phyloP scores from a whole-genome alignment of 139 green algal genomes.

The Closterium sp. region DNA sequence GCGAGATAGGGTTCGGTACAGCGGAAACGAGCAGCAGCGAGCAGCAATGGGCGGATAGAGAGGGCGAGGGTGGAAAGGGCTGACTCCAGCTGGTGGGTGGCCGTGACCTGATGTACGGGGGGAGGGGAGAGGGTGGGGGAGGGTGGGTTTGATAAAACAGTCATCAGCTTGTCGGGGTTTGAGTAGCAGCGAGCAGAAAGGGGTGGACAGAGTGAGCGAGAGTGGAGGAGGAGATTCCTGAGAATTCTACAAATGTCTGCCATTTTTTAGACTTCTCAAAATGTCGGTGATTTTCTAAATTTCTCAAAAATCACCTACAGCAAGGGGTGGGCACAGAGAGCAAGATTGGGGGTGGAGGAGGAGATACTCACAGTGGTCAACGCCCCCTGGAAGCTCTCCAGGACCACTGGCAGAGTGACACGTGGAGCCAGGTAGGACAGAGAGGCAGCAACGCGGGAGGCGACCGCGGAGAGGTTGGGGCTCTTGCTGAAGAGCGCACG shows the following conservation, averaged over 20 bases:
- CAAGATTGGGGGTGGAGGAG: not conserved
- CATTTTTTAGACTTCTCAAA: not conserved
- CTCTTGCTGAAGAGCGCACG: slow-evolving; percentile 81
- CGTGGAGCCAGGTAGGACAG: slow-evolving; percentile 71
- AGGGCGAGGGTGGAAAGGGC: slow-evolving; percentile 65
- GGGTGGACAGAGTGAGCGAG: not conserved
- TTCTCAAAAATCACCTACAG: too few species aligned
- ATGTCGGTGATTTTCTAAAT: too few species aligned
- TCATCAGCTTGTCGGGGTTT: not conserved
- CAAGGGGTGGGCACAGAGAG: not conserved
- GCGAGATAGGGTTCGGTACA: not conserved
- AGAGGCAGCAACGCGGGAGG: slow-evolving; percentile 26
- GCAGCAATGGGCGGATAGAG: slow-evolving; percentile 76
- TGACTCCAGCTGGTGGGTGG: slow-evolving; percentile 67
- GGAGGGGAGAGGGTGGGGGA: not conserved
- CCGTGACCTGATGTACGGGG: slow-evolving; percentile 59
- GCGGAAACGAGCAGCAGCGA: slow-evolving; percentile 61
- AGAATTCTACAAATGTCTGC: not conserved
- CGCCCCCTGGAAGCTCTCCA: slow-evolving; percentile 67
- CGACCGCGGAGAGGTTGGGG: not conserved
- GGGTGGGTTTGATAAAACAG: not conserved
- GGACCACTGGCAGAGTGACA: slow-evolving; percentile 73
- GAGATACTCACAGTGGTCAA: slow-evolving; percentile 15
- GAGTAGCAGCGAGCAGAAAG: not conserved
- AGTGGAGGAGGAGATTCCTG: not conserved